Base-by-base conservation (phyloP, 2,329 filamentous ascomycete species). In the Penicillium olsonii region DNA sequence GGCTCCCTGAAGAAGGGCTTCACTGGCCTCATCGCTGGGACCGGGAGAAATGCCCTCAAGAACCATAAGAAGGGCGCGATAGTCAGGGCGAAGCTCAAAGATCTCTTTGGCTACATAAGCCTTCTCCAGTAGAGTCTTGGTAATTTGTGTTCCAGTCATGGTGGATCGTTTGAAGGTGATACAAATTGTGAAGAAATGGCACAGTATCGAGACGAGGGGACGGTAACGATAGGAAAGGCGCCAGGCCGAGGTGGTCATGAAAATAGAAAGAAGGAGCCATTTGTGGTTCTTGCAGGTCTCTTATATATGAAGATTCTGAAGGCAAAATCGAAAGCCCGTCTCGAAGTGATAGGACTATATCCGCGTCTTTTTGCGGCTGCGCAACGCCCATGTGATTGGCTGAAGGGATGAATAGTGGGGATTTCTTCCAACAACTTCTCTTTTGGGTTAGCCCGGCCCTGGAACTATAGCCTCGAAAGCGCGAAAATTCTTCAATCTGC, bases 1-100 rank as follows among this genome's bases (percentile, higher is more conserved):
- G 19, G 54, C 54, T 11, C 65, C 57, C 14, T 53, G 48, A 2
- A 71, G 56, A 14, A 71, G 53, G 3, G 54, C 40, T 44, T 71
- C 66, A 45, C 65, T 69, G 11, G 40, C 37, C 1, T 53, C 45
- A 39, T 73, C 65, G 51, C 65, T 69, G 20, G 68, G 61, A 4
- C 66, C 63, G 2, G 62, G 53, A 6, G 66, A 58, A 5, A 71
- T 68, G 29, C 60, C 60, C 18, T 65, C 62, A 5, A 68, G 62
- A 1, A 68, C 60, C 29, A 73, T 59, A 1, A 74, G 44, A 5
- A 74, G 62, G 2, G 59, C 68, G 35, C 69, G 68, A 40, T 74
- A 72, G 46, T 72, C 70, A 0, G 68, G 68, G 1, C 67, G 67
- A 1, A 74, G 55, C 11, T 60, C 40, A 41, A 71, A 71, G 24